phyloP scores from a whole-genome alignment of 2,329 filamentous ascomycete species.

The Colletotrichum incanum region DNA sequence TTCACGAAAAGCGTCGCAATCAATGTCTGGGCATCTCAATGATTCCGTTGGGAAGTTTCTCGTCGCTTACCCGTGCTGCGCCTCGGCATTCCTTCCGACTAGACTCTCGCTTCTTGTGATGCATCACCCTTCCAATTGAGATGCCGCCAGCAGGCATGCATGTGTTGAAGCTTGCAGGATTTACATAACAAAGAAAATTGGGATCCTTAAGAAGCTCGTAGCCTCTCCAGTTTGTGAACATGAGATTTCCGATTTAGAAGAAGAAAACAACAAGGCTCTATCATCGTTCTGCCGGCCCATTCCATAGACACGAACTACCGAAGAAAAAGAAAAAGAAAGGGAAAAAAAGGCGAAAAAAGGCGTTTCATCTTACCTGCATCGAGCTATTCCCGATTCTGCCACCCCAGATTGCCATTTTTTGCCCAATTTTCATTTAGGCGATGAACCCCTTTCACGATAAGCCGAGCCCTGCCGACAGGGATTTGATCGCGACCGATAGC shows the following conservation, averaged over 20 bases:
- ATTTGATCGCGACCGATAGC: not conserved
- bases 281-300: not conserved
- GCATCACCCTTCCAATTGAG: not conserved
- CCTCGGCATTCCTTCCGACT: not conserved
- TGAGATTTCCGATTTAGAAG: not conserved
- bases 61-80: not conserved
- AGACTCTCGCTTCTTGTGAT: too few relatives aligned
- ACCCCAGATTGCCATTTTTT: not conserved
- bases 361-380: not conserved
- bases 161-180: not conserved
- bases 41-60: not conserved
- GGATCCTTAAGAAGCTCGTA: not conserved
- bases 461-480: not conserved
- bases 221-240: not conserved
- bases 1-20: not conserved
- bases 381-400: conserved; percentile 20
- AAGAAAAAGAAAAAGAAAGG: not conserved
- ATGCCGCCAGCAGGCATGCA: not conserved
- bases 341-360: too few relatives aligned
- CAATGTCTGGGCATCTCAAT: not conserved
- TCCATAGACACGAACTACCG: not conserved
- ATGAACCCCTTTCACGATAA: conserved; percentile 1
- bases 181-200: not conserved
- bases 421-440: not conserved
- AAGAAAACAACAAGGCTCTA: not conserved